phyloP scores from a whole-genome alignment of 148 eudicot species.

The Suaeda aralocaspica region DNA sequence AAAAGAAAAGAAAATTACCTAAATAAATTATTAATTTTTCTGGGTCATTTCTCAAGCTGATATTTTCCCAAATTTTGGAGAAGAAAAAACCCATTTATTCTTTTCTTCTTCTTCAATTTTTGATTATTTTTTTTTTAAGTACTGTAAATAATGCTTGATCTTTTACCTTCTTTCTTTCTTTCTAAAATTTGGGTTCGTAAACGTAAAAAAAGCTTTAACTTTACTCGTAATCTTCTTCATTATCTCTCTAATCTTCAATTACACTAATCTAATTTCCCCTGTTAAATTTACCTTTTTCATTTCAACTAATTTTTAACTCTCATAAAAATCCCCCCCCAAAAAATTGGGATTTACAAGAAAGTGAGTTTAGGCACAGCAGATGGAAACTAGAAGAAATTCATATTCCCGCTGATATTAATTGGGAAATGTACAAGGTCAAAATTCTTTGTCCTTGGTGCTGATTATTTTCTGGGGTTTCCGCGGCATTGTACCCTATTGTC shows the following conservation, averaged over 20 bases:
- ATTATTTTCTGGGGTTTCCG: conserved; percentile 78
- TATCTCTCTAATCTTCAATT: background rate
- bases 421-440: conserved; percentile 89
- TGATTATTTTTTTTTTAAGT: no score
- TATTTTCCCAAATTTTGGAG: conserved; percentile 1
- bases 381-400: conserved; percentile 58
- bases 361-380: conserved; percentile 74
- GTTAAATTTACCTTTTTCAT: background rate
- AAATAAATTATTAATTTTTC: no score
- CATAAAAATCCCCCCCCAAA: background rate
- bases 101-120: background rate
- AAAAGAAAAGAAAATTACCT: no score
- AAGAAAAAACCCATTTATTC: background rate
- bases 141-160: conserved; percentile 44
- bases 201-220: conserved; percentile 42
- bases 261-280: conserved; percentile 5
- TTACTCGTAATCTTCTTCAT: background rate
- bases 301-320: background rate
- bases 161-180: conserved; percentile 31
- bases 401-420: conserved; percentile 77
- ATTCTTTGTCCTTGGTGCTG: conserved; percentile 80
- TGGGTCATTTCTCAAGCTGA: background rate
- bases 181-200: conserved; percentile 55
- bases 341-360: conserved; percentile 29
- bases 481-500: conserved; percentile 66